Conservation (phyloP, 495 filamentous ascomycete genomes). For the Terfezia boudieri region DNA sequence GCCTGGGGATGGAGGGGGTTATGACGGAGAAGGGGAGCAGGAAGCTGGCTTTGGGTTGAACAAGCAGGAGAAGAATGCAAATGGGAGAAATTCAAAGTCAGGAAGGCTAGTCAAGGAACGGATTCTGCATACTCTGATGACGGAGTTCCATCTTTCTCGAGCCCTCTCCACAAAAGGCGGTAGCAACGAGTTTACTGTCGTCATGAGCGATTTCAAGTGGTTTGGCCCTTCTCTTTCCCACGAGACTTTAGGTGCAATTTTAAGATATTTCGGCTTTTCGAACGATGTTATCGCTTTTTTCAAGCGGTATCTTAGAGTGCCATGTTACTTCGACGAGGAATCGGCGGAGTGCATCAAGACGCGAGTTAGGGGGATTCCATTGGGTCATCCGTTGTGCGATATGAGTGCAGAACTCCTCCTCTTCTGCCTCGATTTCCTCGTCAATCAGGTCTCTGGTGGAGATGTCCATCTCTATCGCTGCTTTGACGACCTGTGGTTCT, state of each 20-base stretch:
- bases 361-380: constrained; percentile 35
- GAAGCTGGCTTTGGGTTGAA: no score
- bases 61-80: no score
- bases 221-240: constrained; percentile 41
- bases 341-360: constrained; percentile 23
- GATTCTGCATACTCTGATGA: constrained; percentile 37
- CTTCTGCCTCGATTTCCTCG: constrained; percentile 42
- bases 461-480: constrained; percentile 33
- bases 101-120: constrained; percentile 28
- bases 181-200: constrained; percentile 34
- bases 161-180: constrained; percentile 31
- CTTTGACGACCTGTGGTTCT: constrained; percentile 51
- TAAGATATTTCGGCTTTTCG: constrained; percentile 39
- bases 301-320: constrained; percentile 33
- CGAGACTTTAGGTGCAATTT: constrained; percentile 30
- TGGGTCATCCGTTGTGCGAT: constrained; percentile 36
- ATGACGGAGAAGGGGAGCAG: no score
- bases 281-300: constrained; percentile 40
- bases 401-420: constrained; percentile 38
- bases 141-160: constrained; percentile 24
- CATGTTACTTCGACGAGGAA: constrained; percentile 36
- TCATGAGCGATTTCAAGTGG: constrained; percentile 39
- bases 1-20: no score
- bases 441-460: constrained; percentile 35
- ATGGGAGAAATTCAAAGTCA: no score